Base-by-base conservation (phyloP, 805 yeast genomes). In the Nakazawaea anatomiae region DNA sequence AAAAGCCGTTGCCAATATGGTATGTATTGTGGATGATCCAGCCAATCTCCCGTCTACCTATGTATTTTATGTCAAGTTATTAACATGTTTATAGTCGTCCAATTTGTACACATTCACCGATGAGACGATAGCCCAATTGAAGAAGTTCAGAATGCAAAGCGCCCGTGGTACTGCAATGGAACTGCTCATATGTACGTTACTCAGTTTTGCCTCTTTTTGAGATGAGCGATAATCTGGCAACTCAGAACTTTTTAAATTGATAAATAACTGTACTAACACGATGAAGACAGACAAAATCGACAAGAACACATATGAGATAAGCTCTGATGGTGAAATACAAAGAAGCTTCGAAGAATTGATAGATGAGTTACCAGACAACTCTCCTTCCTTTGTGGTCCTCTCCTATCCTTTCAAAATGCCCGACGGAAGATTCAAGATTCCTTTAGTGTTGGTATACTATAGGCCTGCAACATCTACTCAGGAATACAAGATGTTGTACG, bases 401-500 rank as follows among this genome's bases (percentile, higher is more conserved):
- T 87, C 95, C 10, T 85, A 89, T 59, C 96, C 96, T 6, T 67
- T 83, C 59, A 79, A 77, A 28, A 66, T 77, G 7, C 63, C 70
- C 34, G 97, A 90, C 59, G 96, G 96, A 0, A 74, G 95, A 50
- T 75, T 78, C 59, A 76, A 82, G 44, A 75, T 80, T 8, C 97
- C 96, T 3, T 75, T 86, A 54, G 88, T 90, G 1, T 66, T 91
- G 63, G 58, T 91, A n/a, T 91, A 89, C 65, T 91, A 91, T 83
- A 77, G 88, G 54, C 97, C 97, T 4, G 85, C 84, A 29, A 89
- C 96, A 0, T 75, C 89, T n/a, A 85, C 87, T 14, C 92, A 85
- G 62, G 87, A 86, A 50, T 73, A 78, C 60, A 83, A 85, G 65
- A 91, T 90, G 97, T 68, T 88, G 46, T 90, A 89, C 59, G 97